These are phyloP conservation scores for Chiua virens DNA, from an alignment of 768 basidiomycete genomes.

Conservation along the genomic window DNA sequence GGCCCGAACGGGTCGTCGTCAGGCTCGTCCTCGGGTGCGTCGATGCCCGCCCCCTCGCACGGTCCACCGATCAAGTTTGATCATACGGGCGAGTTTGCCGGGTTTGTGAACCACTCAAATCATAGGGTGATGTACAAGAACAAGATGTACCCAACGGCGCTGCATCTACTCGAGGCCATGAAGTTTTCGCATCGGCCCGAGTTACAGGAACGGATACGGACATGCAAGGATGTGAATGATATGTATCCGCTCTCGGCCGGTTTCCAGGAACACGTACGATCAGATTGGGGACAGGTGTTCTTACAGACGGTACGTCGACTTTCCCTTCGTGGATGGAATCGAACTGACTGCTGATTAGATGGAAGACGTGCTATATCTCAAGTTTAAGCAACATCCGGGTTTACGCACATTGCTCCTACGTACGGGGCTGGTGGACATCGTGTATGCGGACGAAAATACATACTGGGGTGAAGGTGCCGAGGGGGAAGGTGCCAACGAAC, in stretches of 20 bases:
- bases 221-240: slow-evolving; percentile 37
- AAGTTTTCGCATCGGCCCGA: slow-evolving; percentile 58
- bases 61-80: slow-evolving; percentile 40
- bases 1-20: too few relatives aligned
- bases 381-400: slow-evolving; percentile 1
- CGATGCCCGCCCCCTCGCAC: slow-evolving; percentile 20
- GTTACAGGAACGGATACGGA: slow-evolving; percentile 57
- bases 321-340: not conserved
- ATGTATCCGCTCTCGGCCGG: slow-evolving; percentile 37
- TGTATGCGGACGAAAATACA: slow-evolving; percentile 58
- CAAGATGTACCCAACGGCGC: slow-evolving; percentile 61
- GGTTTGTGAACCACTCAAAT: slow-evolving; percentile 67
- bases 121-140: slow-evolving; percentile 59
- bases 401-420: slow-evolving; percentile 53
- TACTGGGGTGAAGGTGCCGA: slow-evolving; percentile 65
- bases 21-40: not conserved
- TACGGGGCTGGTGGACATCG: slow-evolving; percentile 50
- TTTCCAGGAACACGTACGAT: slow-evolving; percentile 38
- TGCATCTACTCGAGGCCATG: slow-evolving; percentile 76
- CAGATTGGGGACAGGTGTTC: slow-evolving; percentile 59
- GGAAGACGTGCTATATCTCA: slow-evolving; percentile 59
- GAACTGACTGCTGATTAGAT: slow-evolving; percentile 41
- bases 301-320: slow-evolving; percentile 45
- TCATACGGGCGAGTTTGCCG: slow-evolving; percentile 39
- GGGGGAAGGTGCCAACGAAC: slow-evolving; percentile 56